phyloP scores from a whole-genome alignment of 129 eudicot species.

The Tagetes patula region DNA sequence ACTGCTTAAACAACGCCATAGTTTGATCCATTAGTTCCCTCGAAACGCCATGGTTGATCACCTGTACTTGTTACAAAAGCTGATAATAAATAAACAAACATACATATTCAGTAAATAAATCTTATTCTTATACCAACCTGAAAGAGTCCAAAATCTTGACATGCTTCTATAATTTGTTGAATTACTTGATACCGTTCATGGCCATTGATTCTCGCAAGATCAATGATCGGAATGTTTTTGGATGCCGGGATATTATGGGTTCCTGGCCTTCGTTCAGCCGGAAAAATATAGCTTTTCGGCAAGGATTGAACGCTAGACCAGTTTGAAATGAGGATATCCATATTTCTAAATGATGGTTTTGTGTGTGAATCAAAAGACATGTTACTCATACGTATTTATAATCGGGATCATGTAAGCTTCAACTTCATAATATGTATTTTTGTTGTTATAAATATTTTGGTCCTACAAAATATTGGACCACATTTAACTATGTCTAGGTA shows the following conservation, averaged over 20 bases:
- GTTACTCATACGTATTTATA: constrained; percentile 15
- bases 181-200: constrained; percentile 24
- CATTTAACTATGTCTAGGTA: background rate
- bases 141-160: constrained; percentile 6
- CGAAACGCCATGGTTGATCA: constrained; percentile 59
- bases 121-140: background rate
- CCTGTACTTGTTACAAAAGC: constrained; percentile 28
- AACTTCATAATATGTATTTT: background rate
- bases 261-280: constrained; percentile 50
- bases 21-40: constrained; percentile 42
- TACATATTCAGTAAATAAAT: no score
- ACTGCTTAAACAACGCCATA: constrained; percentile 40
- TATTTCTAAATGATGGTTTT: constrained; percentile 11
- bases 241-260: constrained; percentile 15
- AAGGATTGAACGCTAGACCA: constrained; percentile 44
- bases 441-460: constrained; percentile 10
- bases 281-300: constrained; percentile 59
- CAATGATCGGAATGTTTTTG: constrained; percentile 43
- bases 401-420: background rate
- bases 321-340: constrained; percentile 55
- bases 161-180: constrained; percentile 22
- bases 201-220: constrained; percentile 37
- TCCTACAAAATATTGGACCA: constrained; percentile 17
- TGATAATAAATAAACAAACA: no score
- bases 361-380: background rate